Base-by-base conservation (phyloP, 2,329 filamentous ascomycete genomes). In the Lachnellula cervina region DNA sequence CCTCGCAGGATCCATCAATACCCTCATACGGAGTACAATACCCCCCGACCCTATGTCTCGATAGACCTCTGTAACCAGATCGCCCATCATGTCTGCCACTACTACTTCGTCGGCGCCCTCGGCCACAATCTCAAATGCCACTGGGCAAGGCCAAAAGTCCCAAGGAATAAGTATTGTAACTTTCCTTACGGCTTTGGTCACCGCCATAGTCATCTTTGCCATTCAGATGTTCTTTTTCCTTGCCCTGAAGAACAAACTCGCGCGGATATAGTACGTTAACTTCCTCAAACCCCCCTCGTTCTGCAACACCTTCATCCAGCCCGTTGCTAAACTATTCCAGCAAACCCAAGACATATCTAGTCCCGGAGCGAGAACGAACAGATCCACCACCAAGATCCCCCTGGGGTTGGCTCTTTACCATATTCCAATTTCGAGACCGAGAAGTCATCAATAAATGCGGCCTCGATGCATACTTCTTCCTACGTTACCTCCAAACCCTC, bases 371-470 rank as follows among this genome's bases (percentile, higher is more conserved):
- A 67, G 89, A 96, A 74, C 84, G 90, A 64, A 91, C 89, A 8
- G 80, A 86, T n/a, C 76, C 88, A 1, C 89, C 90, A 2, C 88
- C 88, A 0, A 73, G 71, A 51, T 79, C 71, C 47, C 74, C 79
- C 38, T 76, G 80, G 69, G 75, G 74, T 5, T 68, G 63, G 64
- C 54, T 86, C 56, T 61, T 83, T 64, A 68, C 80, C 72, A 69
- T 96, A 78, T 78, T 89, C 74, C 71, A 85, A 75, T 74, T 89
- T 74, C 71, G 83, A 77, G 81, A 89, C 59, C 79, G 89, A 13
- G 90, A 96, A 64, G 84, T 99, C 63, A 96, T 99, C 66, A 87
- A 93, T 52, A 96, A 97, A 72, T 97, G 93, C 64, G 94, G 94
- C 17, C 81, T 99, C 9, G 94, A 99, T 70, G 91, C 93, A 67